Evolutionary conservation across 805 yeast species (phyloP).

Genomic region (Candida fluviatilis): DNA sequence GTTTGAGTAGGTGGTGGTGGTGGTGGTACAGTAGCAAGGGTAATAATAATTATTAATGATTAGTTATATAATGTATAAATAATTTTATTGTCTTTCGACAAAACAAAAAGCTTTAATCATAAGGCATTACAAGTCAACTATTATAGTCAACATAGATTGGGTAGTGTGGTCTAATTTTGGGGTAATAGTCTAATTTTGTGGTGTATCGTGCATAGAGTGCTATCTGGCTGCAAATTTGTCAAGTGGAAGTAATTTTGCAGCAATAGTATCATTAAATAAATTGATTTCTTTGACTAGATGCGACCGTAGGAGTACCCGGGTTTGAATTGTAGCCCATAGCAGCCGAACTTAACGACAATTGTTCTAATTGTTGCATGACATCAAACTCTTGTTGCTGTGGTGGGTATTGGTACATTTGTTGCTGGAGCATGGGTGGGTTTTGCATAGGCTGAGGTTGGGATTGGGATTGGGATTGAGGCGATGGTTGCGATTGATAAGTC

Average conservation of each 20-base stretch:
- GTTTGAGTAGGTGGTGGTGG: too few relatives aligned
- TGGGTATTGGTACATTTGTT: constrained; percentile 9
- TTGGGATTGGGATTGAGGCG: neutral
- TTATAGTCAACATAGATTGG: too few relatives aligned
- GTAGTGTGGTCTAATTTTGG: too few relatives aligned
- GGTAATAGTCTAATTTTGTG: too few relatives aligned
- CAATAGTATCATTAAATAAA: too few relatives aligned
- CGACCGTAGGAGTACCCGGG: constrained; percentile 36
- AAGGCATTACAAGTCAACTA: neutral
- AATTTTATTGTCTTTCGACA: neutral
- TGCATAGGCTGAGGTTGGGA: neutral
- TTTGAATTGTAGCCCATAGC: constrained; percentile 43
- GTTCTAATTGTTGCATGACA: constrained; percentile 45
- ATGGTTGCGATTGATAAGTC: neutral
- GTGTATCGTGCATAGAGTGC: too few relatives aligned
- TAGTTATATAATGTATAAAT: neutral
- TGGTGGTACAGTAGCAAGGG: neutral
- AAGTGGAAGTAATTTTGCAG: too few relatives aligned
- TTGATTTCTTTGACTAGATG: constrained; percentile 19
- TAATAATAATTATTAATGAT: too few relatives aligned
- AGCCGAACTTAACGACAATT: constrained; percentile 42
- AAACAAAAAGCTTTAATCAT: too few relatives aligned
- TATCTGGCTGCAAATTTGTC: too few relatives aligned
- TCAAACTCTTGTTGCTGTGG: constrained; percentile 25
- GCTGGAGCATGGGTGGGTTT: constrained; percentile 3